Percentiles rank a stretch among this genome's conserved stretches.
Evolutionary conservation across 768 basidiomycete genomes (phyloP).

Genomic region (Mycena filopes): DNA sequence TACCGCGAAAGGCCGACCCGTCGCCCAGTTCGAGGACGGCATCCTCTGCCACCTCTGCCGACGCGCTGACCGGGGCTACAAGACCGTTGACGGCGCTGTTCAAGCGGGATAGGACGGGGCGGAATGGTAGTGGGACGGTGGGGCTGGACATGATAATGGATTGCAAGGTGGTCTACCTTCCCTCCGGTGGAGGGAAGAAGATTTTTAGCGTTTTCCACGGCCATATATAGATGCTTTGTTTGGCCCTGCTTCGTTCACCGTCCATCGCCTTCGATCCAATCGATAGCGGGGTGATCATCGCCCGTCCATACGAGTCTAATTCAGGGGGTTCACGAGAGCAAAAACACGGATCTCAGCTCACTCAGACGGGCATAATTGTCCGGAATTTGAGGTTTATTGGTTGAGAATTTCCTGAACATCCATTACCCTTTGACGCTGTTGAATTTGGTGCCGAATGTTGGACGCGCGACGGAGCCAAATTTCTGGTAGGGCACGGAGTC

Average conservation of each 20-base stretch:
- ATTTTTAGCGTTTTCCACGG: background rate
- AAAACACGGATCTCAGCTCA: no score
- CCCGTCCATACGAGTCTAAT: no score
- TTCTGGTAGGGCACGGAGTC: no score
- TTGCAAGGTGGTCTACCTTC: conserved; percentile 1
- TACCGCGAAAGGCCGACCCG: conserved; percentile 87
- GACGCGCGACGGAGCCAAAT: no score
- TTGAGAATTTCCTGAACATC: no score
- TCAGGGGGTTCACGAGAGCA: no score
- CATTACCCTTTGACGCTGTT: no score
- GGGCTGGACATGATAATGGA: conserved; percentile 18
- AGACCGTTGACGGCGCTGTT: conserved; percentile 45
- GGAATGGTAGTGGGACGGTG: conserved; percentile 29
- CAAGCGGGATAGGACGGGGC: conserved; percentile 52
- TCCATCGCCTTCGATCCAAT: background rate
- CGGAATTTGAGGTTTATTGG: no score
- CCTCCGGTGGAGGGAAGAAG: conserved; percentile 31
- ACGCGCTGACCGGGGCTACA: conserved; percentile 43
- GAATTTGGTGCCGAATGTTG: no score
- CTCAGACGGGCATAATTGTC: no score
- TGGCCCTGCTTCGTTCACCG: conserved; percentile 2
- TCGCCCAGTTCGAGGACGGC: conserved; percentile 91
- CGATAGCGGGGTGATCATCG: no score
- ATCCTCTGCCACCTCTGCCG: conserved; percentile 45
- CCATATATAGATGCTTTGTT: conserved; percentile 2